A percentile compares a stretch with the other conserved stretches of the same genome.
phyloP scores from a whole-genome alignment of 1,284 basidiomycete genomes.

The Rhodotorula sp. region DNA sequence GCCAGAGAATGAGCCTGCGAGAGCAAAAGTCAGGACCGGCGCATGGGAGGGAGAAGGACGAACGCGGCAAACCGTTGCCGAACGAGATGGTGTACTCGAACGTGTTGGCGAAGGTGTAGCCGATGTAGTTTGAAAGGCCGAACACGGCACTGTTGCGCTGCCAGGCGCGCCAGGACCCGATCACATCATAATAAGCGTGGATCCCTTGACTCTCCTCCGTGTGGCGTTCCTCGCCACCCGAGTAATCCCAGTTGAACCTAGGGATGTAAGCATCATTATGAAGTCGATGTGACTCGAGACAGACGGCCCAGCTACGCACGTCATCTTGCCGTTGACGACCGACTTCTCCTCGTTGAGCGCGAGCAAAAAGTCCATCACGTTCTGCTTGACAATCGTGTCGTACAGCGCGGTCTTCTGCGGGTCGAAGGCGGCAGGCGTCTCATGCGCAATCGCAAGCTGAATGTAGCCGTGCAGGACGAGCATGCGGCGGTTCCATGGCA shows the following conservation, averaged over 20 bases:
- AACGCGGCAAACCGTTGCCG: constrained; percentile 26
- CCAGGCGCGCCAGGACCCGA: constrained; percentile 21
- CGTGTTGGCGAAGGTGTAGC: constrained; percentile 20
- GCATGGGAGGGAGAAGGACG: neutral
- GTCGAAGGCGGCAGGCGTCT: constrained; percentile 15
- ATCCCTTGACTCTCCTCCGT: constrained; percentile 20
- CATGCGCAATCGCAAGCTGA: constrained; percentile 31
- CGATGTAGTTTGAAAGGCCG: constrained; percentile 17
- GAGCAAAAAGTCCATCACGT: constrained; percentile 24
- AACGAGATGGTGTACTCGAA: constrained; percentile 33
- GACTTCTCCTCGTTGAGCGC: constrained; percentile 19
- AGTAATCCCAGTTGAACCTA: constrained; percentile 4
- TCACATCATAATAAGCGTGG: constrained; percentile 8
- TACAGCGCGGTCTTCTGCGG: neutral
- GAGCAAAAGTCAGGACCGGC: neutral
- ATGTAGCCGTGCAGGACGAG: constrained; percentile 24
- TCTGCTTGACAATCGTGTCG: constrained; percentile 16
- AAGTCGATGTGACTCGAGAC: too few relatives aligned
- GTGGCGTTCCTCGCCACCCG: neutral
- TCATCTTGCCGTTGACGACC: neutral
- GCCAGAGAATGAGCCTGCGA: constrained; percentile 6
- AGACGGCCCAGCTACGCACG: neutral
- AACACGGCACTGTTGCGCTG: constrained; percentile 21
- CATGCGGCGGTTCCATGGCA: constrained; percentile 34
- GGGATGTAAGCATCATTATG: neutral